phyloP scores from a whole-genome alignment of 805 yeast species.

The Yarrowia osloensis region DNA sequence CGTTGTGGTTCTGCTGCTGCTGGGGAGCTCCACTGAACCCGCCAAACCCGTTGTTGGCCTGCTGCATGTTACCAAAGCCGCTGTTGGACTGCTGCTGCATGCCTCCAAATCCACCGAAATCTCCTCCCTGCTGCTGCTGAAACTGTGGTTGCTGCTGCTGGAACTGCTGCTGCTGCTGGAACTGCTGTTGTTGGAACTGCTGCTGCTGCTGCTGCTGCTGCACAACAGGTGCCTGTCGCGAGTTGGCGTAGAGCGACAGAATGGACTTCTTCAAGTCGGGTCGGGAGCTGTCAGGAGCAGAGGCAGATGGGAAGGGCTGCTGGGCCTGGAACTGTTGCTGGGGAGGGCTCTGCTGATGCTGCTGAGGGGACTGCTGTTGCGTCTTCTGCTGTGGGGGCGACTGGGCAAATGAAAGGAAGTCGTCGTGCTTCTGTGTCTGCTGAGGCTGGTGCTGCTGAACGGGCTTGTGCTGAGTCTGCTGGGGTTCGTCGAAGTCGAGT shows the following conservation, averaged over 20 bases:
- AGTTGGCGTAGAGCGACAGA: constrained; percentile 73
- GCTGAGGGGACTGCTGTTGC: constrained; percentile 36
- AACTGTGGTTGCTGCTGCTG: constrained; percentile 14
- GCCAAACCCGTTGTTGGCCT: constrained; percentile 9
- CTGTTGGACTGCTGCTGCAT: constrained; percentile 11
- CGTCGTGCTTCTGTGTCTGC: constrained; percentile 32
- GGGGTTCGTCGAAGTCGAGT: constrained; percentile 36
- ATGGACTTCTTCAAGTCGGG: constrained; percentile 93
- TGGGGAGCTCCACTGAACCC: constrained; percentile 22
- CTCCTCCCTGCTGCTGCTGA: constrained; percentile 28
- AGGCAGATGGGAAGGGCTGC: constrained; percentile 32
- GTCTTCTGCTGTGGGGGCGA: constrained; percentile 32
- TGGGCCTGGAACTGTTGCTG: constrained; percentile 35
- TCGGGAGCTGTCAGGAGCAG: constrained; percentile 46
- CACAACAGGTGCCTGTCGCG: constrained; percentile 24
- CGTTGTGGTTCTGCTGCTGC: constrained; percentile 11
- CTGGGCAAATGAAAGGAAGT: constrained; percentile 16
- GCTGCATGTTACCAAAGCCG: not conserved
- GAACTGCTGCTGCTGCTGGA: constrained; percentile 5
- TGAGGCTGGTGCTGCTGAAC: constrained; percentile 29
- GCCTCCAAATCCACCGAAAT: constrained; percentile 16
- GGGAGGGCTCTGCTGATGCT: constrained; percentile 28
- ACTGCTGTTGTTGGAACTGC: constrained; percentile 13
- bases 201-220: constrained; percentile 29
- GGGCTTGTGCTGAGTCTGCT: constrained; percentile 31